Evolutionary conservation across 768 basidiomycete genomes (phyloP).

Genomic region (Pulveroboletus ravenelii): DNA sequence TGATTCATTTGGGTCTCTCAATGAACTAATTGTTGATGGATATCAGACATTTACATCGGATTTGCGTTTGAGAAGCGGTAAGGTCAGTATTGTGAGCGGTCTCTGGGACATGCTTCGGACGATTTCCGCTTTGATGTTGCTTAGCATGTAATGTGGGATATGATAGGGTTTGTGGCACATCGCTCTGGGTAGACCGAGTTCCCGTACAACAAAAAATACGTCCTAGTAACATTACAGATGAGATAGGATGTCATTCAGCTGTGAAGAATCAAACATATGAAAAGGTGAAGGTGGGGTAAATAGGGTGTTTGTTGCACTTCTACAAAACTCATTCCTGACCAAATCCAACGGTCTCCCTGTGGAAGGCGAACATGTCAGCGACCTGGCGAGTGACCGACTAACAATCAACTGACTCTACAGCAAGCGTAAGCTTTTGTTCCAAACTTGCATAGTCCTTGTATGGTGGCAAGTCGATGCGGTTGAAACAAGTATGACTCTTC

Average conservation of each 20-base stretch:
- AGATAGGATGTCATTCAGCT: constrained; percentile 22
- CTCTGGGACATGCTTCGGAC: neutral
- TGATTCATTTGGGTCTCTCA: neutral
- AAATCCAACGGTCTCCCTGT: constrained; percentile 89
- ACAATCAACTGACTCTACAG: constrained; percentile 71
- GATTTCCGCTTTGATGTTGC: constrained; percentile 6
- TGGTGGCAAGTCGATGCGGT: constrained; percentile 92
- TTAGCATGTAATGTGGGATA: constrained; percentile 1
- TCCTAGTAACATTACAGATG: constrained; percentile 28
- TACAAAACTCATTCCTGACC: constrained; percentile 70
- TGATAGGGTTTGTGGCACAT: neutral
- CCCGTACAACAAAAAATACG: constrained; percentile 12
- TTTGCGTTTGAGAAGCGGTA: constrained; percentile 81
- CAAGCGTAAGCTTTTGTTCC: constrained; percentile 92
- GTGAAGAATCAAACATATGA: constrained; percentile 4
- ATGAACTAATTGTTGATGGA: constrained; percentile 2
- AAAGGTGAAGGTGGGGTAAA: constrained; percentile 8
- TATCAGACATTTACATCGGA: constrained; percentile 83
- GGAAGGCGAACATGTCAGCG: constrained; percentile 14
- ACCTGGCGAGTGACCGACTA: constrained; percentile 4
- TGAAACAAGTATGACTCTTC: constrained; percentile 97
- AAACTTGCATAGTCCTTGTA: constrained; percentile 94
- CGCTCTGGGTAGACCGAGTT: neutral
- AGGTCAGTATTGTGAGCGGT: neutral
- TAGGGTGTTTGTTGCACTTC: constrained; percentile 3